These are phyloP conservation scores for Kitagawia praeruptora DNA, from an alignment of 129 eudicot genomes.

Conservation along the genomic window DNA sequence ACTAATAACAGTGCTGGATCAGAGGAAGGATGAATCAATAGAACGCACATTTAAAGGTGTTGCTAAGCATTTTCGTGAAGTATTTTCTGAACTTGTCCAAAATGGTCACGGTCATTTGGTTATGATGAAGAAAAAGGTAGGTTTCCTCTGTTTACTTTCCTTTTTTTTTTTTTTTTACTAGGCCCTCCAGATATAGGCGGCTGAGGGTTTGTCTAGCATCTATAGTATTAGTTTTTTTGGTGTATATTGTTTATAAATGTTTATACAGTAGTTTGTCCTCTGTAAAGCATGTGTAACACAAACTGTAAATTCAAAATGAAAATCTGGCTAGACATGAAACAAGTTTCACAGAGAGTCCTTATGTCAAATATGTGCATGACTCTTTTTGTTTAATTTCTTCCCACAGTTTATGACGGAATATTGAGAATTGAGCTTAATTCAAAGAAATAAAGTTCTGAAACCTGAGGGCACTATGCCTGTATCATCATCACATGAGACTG, in stretches of 20 bases:
- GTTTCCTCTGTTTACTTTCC: background rate
- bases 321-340: background rate
- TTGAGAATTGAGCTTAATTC: background rate
- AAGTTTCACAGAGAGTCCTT: background rate
- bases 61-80: constrained; percentile 91
- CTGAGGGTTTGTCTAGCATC: background rate
- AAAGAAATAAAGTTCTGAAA: background rate
- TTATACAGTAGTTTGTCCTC: background rate
- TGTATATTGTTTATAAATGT: background rate
- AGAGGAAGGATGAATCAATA: constrained; percentile 93
- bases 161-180: background rate
- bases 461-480: background rate
- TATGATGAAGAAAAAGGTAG: constrained; percentile 97
- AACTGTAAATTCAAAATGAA: background rate
- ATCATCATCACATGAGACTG: background rate
- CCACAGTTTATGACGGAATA: background rate
- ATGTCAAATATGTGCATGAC: background rate
- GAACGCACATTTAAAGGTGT: constrained; percentile 99
- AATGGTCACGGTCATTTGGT: constrained; percentile 89
- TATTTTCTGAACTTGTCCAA: constrained; percentile 94
- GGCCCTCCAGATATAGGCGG: background rate
- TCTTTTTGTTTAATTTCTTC: background rate
- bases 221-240: background rate
- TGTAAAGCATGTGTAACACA: background rate
- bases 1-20: constrained; percentile 82